Conservation (phyloP, 495 filamentous ascomycete species). For the Hypoxylon intermedium region DNA sequence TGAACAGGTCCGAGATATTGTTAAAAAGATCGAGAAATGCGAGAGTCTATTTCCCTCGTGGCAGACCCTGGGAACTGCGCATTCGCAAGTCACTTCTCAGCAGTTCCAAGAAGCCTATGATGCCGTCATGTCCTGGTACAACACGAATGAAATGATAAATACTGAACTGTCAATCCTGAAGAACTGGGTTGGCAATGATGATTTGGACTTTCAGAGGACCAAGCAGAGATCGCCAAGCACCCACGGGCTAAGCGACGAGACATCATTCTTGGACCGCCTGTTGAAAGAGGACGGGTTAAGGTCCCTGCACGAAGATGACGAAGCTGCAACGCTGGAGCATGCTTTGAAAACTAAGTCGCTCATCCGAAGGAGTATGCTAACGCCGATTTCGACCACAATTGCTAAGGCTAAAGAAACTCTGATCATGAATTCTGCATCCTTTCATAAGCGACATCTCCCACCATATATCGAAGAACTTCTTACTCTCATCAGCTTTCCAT, state of each 20-base stretch:
- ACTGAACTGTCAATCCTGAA: slow-evolving; percentile 89
- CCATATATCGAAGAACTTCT: slow-evolving; percentile 97
- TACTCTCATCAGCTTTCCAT: slow-evolving; percentile 95
- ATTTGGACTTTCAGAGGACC: slow-evolving; percentile 84
- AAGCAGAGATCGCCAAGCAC: slow-evolving; percentile 59
- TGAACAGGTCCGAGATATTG: slow-evolving; percentile 87
- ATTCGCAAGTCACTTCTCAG: slow-evolving; percentile 74
- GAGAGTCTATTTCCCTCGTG: slow-evolving; percentile 84
- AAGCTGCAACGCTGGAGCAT: slow-evolving; percentile 45
- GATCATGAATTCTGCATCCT: slow-evolving; percentile 83
- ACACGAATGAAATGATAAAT: slow-evolving; percentile 97
- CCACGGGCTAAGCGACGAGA: slow-evolving; percentile 79
- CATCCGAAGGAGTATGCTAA: slow-evolving; percentile 75
- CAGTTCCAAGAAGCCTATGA: slow-evolving; percentile 81
- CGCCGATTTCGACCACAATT: slow-evolving; percentile 81
- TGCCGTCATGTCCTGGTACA: slow-evolving; percentile 92
- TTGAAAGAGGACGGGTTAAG: slow-evolving; percentile 95
- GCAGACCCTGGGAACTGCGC: slow-evolving; percentile 70
- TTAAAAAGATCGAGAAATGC: slow-evolving; percentile 85
- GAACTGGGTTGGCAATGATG: slow-evolving; percentile 95
- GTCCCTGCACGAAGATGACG: slow-evolving; percentile 80
- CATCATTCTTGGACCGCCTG: slow-evolving; percentile 95
- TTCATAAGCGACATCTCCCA: slow-evolving; percentile 88
- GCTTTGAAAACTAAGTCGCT: slow-evolving; percentile 44
- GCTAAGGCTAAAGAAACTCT: slow-evolving; percentile 90